Conservation (phyloP, 2,329 filamentous ascomycete species). For the Colletotrichum simmondsii region DNA sequence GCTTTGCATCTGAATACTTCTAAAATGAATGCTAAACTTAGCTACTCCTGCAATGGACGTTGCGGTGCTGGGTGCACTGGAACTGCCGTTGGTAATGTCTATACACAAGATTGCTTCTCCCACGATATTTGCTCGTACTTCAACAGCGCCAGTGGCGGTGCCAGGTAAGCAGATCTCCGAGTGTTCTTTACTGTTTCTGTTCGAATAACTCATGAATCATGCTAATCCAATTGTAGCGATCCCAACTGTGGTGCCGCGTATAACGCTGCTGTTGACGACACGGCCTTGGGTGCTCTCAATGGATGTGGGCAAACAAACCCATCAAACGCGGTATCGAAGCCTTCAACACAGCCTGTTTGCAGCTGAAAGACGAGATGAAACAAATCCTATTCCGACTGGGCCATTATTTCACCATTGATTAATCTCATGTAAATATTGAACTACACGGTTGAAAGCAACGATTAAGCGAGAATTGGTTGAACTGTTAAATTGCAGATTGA, state of each 20-base stretch:
- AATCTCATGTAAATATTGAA: too few relatives aligned
- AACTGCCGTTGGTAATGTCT: slow-evolving; percentile 55
- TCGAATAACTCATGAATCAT: not conserved
- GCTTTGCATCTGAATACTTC: not conserved
- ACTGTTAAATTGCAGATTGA: not conserved
- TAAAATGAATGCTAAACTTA: slow-evolving; percentile 36
- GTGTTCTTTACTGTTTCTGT: not conserved
- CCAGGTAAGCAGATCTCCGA: slow-evolving; percentile 47
- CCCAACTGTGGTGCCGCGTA: slow-evolving; percentile 58
- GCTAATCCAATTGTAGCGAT: slow-evolving; percentile 46
- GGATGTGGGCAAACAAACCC: slow-evolving; percentile 51
- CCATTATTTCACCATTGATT: too few relatives aligned
- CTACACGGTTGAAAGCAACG: too few relatives aligned
- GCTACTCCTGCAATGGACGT: slow-evolving; percentile 60
- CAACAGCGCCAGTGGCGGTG: slow-evolving; percentile 57
- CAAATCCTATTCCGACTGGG: too few relatives aligned
- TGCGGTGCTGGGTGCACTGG: slow-evolving; percentile 59
- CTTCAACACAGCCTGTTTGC: slow-evolving; percentile 42
- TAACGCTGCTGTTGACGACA: slow-evolving; percentile 55
- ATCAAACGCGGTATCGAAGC: slow-evolving; percentile 39
- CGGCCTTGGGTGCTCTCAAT: slow-evolving; percentile 44
- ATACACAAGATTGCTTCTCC: slow-evolving; percentile 62
- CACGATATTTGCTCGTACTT: slow-evolving; percentile 64
- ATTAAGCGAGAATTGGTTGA: not conserved
- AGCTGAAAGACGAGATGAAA: not conserved